phyloP scores from a whole-genome alignment of 768 basidiomycete species.

The Auriculariales sp. region DNA sequence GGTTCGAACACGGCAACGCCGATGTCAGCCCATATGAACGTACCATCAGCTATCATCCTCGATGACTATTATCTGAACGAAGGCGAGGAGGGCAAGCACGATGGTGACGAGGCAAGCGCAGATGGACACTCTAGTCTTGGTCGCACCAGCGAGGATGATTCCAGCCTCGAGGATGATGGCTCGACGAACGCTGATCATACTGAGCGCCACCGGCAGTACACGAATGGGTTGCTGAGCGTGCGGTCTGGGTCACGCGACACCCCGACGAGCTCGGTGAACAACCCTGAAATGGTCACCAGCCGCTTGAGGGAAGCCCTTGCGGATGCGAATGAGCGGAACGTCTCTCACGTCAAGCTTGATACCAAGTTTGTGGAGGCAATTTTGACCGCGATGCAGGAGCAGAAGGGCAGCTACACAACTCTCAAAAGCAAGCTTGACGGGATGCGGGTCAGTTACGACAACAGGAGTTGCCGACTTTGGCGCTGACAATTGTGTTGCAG shows the following conservation, averaged over 20 bases:
- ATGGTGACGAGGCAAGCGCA: not conserved
- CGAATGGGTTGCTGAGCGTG: not conserved
- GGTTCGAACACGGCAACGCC: not conserved
- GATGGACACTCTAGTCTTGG: not conserved
- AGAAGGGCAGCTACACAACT: slow-evolving; percentile 41
- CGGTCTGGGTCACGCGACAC: not conserved
- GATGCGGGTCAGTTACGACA: slow-evolving; percentile 52
- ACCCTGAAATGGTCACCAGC: slow-evolving; percentile 7
- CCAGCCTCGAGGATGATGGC: not conserved
- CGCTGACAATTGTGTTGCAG: slow-evolving; percentile 25
- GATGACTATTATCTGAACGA: not conserved
- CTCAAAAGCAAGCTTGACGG: slow-evolving; percentile 72
- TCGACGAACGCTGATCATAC: not conserved
- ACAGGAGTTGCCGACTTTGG: slow-evolving; percentile 1
- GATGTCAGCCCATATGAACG: not conserved
- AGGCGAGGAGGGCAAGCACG: too few species aligned
- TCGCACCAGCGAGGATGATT: not conserved
- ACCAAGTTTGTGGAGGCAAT: slow-evolving; percentile 59
- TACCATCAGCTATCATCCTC: not conserved
- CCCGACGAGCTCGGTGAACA: not conserved
- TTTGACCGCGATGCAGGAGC: slow-evolving; percentile 47
- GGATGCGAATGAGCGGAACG: slow-evolving; percentile 44
- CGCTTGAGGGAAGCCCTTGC: slow-evolving; percentile 35
- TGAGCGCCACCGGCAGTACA: not conserved
- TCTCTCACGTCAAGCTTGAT: slow-evolving; percentile 54